Base-by-base conservation (phyloP, 148 eudicot genomes). In the Rhododendron mucronatum region DNA sequence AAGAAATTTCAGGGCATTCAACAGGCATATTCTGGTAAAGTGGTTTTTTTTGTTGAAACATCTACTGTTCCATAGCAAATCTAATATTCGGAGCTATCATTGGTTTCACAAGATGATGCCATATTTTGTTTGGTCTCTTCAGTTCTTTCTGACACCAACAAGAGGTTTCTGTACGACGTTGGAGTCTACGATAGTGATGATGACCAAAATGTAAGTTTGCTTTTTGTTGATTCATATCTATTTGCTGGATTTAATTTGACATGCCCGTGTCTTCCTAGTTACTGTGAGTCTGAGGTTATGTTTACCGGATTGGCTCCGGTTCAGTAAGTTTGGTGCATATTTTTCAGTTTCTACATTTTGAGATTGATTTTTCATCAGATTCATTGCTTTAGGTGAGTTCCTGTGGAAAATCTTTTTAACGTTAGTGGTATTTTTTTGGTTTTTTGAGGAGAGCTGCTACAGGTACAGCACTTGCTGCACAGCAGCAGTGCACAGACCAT, bases 131-230 rank as follows among this genome's bases (percentile, higher is more conserved):
- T 84, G 51, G 81, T 71, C 81, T 33, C 30, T 14, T 30, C 90
- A 96, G 98, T 96, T 78, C 87, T 96, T 83, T 96, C 99, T 30
- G 96, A 96, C 80, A 90, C 83, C 69, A 92, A 91, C 89, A 93
- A 92, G 88, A 94, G 99, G 91, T 90, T 96, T 89, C 86, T 95
- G 83, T 95, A 96, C 81, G 99, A 95, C 65, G 93, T 95, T 41
- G 99, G 98, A 74, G 84, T 94, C 50, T 93, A 95, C 83, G 95
- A 94, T 87, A 76, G 83, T 44, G 92, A 92, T 88, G 96, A 94
- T 84, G 97, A 95, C 87, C 91, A 95, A 82, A 89, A 92, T 71
- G 98, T 94, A 86, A 93, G 92, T n/a, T 45, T 78, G 45, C 7
- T 57, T 55, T 50, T 33, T 71, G 18, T 71, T 71, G 7, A 12